Evolutionary conservation across 2,329 filamentous ascomycete species (phyloP).

Genomic region (Chaetoscypha palmicola): DNA sequence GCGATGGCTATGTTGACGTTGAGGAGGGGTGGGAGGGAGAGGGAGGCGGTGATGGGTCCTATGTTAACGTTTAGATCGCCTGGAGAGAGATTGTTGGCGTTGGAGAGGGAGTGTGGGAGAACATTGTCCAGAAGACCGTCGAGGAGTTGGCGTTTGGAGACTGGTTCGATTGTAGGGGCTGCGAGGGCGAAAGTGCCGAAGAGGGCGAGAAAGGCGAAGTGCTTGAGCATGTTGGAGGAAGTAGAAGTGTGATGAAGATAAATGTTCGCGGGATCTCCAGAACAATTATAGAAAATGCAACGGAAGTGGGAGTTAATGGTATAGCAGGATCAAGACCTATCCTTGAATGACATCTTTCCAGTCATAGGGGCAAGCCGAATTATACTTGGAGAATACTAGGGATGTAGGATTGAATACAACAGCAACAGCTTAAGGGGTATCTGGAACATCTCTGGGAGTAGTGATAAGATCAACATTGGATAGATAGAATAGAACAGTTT

Average conservation of each 20-base stretch:
- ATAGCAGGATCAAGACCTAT: too few species aligned
- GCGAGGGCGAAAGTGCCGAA: background rate
- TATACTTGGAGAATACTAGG: too few species aligned
- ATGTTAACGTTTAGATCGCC: too few species aligned
- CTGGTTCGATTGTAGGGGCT: background rate
- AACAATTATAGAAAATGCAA: background rate
- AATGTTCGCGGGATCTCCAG: background rate
- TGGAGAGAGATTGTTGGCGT: background rate
- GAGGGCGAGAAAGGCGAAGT: conserved; percentile 1
- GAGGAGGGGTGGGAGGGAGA: too few species aligned
- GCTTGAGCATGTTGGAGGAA: background rate
- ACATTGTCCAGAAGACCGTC: background rate
- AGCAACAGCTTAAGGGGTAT: too few species aligned
- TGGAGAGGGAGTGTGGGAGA: background rate
- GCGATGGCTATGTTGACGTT: background rate
- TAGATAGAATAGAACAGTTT: too few species aligned
- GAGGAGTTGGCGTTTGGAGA: background rate
- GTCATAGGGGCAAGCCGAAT: too few species aligned
- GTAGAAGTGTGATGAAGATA: background rate
- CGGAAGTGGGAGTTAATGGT: background rate
- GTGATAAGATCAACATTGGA: too few species aligned
- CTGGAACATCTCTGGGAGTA: too few species aligned
- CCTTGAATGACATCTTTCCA: too few species aligned
- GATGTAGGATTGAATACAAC: too few species aligned
- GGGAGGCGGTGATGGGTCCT: background rate